phyloP scores from a whole-genome alignment of 139 green algal species.

The Micractinium sp. region DNA sequence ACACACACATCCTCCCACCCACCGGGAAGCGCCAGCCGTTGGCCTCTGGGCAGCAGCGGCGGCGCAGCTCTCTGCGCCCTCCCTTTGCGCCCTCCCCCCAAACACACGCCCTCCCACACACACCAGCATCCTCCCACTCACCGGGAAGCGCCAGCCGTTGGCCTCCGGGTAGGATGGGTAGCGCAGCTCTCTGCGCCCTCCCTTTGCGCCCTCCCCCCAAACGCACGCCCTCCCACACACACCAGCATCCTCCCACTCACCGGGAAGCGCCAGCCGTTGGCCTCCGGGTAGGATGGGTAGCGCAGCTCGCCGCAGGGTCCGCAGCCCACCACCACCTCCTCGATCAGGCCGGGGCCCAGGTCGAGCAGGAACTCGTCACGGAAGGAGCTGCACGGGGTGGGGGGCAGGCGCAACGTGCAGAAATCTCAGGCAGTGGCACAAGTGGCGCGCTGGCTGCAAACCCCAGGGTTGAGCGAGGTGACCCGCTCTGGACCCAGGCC shows the following conservation, averaged over 20 bases:
- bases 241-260: too few relatives aligned
- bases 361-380: constrained; percentile 64
- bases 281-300: constrained; percentile 79
- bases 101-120: too few relatives aligned
- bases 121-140: too few relatives aligned
- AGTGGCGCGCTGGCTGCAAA: too few relatives aligned
- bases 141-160: constrained; percentile 89
- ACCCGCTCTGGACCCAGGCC: too few relatives aligned
- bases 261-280: constrained; percentile 88
- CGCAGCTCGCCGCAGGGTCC: constrained; percentile 74
- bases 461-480: too few relatives aligned
- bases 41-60: constrained; percentile 72
- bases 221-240: too few relatives aligned
- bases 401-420: too few relatives aligned
- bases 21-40: constrained; percentile 90
- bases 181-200: constrained; percentile 55
- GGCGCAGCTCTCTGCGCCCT: background rate
- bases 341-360: constrained; percentile 62
- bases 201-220: background rate
- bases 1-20: background rate
- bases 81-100: background rate
- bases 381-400: constrained; percentile 51
- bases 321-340: constrained; percentile 83
- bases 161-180: constrained; percentile 79
- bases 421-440: too few relatives aligned